Evolutionary conservation across 2,329 filamentous ascomycete genomes (phyloP), one percentile per base, ranked within the genome.

Genomic region (Fusarium nisikadoi): DNA sequence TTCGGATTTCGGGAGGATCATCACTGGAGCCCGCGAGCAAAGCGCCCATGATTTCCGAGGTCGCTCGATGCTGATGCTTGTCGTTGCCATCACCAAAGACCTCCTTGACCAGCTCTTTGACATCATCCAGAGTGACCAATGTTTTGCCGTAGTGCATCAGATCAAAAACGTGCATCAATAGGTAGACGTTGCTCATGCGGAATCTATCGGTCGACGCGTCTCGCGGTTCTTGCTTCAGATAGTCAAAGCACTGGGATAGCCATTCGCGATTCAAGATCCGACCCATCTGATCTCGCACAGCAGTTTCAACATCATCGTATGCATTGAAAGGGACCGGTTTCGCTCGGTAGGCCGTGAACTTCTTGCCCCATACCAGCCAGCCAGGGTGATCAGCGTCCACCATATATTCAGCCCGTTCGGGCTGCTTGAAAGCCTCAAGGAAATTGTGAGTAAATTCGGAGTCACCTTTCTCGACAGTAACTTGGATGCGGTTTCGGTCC

Each of bases 41-140:
- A 8, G 94, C 95, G 19, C 93, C 94, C 54, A 99, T 85, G 62
- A 99, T 98, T 82, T 99, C 96, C 0, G 96, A 90, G 5, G 96
- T 97, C 20, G 96, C 96, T 57, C 96, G 93, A 80, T 99, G 96
- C 80, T 99, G 95, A 80, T 99, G 96, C 82, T 98, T 98, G 80
- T 99, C 96, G 76, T 91, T 96, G 14, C 97, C 96, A 80, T 99
- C 95, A 19, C 92, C 95, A 77, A 94, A 98, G 1, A 97, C 90
- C 4, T 90, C 89, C 65, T 88, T 85, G 9, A 93, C 90, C 67
- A 98, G 86, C 75, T 95, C 91, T 78, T 95, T 92, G 80, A 99
- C 91, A 61, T 99, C 96, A 10, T 95, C 91, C 76, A 98, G 93
- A 0, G 90, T 97, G 29, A 92, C 92, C 19, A 86, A 85, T 0